These are phyloP conservation scores for Candida coquimbonensis DNA, from an alignment of 805 yeast species.

Conservation along the genomic window DNA sequence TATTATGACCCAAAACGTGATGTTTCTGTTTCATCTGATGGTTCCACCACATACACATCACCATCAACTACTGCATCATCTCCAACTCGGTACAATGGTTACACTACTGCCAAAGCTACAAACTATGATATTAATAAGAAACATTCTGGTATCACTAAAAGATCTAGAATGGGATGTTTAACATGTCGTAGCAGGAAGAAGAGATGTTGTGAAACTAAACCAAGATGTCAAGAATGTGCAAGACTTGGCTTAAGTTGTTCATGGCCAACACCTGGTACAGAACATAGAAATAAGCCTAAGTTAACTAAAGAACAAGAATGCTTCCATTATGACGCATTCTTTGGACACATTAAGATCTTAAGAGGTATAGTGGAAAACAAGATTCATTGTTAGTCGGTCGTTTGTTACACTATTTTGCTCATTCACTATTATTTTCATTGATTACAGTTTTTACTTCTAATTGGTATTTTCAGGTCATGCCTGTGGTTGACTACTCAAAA, in stretches of 20 bases:
- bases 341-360: constrained; percentile 53
- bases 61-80: constrained; percentile 1
- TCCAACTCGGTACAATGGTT: neutral
- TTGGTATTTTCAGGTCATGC: too few relatives aligned
- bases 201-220: constrained; percentile 67
- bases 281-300: constrained; percentile 39
- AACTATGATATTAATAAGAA: constrained; percentile 3
- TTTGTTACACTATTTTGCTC: neutral
- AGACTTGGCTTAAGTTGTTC: constrained; percentile 57
- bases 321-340: constrained; percentile 45
- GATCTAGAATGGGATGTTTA: constrained; percentile 68
- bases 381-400: constrained; percentile 14
- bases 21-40: neutral
- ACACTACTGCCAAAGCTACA: constrained; percentile 4
- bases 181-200: constrained; percentile 76
- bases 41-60: neutral
- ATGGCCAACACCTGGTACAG: constrained; percentile 67
- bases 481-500: too few relatives aligned
- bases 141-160: constrained; percentile 20
- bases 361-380: constrained; percentile 53
- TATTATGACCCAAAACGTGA: neutral
- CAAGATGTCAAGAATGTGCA: constrained; percentile 61
- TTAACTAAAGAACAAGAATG: constrained; percentile 43
- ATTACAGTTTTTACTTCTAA: neutral
- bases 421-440: neutral